A percentile compares a stretch with the other conserved stretches of the same genome.
phyloP scores from a whole-genome alignment of 2,329 filamentous ascomycete species.

The Lachnellula hyalina region DNA sequence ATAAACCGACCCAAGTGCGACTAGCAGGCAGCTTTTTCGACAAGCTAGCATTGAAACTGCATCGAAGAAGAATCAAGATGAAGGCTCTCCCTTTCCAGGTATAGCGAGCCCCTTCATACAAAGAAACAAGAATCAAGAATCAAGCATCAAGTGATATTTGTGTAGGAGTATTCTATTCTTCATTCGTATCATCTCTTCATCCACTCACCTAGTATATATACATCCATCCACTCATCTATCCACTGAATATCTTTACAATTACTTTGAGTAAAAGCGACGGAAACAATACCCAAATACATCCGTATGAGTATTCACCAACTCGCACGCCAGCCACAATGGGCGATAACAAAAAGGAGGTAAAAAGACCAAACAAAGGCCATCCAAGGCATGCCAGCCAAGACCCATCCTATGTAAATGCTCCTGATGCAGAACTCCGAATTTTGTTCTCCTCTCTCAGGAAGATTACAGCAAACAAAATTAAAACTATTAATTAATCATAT shows the following conservation, averaged over 20 bases:
- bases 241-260: background rate
- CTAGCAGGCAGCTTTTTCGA: too few relatives aligned
- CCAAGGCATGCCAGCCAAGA: background rate
- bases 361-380: background rate
- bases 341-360: background rate
- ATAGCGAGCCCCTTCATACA: background rate
- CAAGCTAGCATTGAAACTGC: too few relatives aligned
- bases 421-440: background rate
- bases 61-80: too few relatives aligned
- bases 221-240: background rate
- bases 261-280: background rate
- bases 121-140: background rate
- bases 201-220: background rate
- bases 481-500: background rate
- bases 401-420: background rate
- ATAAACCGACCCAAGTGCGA: too few relatives aligned
- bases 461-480: background rate
- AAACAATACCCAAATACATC: background rate
- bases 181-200: background rate
- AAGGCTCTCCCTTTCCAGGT: too few relatives aligned
- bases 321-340: background rate
- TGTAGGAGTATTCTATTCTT: background rate
- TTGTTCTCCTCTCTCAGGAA: background rate
- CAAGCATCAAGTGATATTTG: background rate
- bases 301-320: background rate